Conservation (phyloP, 257 asterid genomes). For the Ehretia macrophylla region DNA sequence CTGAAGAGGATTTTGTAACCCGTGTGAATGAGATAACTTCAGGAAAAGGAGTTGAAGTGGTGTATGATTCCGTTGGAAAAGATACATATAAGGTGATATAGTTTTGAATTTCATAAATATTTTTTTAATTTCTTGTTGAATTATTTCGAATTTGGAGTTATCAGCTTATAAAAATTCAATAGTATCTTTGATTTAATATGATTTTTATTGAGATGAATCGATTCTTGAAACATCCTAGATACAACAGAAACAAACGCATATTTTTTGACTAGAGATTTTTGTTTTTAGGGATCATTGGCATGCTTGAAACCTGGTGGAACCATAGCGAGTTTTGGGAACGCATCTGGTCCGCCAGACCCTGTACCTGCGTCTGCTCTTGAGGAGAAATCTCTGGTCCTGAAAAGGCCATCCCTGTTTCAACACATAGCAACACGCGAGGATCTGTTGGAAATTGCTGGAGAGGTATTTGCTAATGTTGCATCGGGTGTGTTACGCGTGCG, state of each 20-base stretch:
- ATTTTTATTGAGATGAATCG: not conserved
- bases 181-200: not conserved
- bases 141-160: no score
- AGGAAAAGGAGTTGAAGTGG: conserved; percentile 92
- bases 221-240: not conserved
- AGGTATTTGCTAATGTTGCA: conserved; percentile 62
- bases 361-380: conserved; percentile 64
- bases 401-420: conserved; percentile 73
- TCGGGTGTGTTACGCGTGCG: conserved; percentile 61
- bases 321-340: conserved; percentile 89
- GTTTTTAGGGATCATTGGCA: conserved; percentile 74
- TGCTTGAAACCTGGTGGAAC: conserved; percentile 79
- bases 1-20: conserved; percentile 72
- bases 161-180: no score
- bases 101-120: not conserved
- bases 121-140: no score
- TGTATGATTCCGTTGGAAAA: conserved; percentile 97
- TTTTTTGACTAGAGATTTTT: conserved; percentile 13
- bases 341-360: conserved; percentile 81
- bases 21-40: conserved; percentile 89
- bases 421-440: conserved; percentile 64
- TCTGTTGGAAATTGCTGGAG: conserved; percentile 67
- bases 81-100: conserved; percentile 84
- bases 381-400: conserved; percentile 74
- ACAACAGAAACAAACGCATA: not conserved